Conservation (phyloP, 768 basidiomycete genomes). For the Kwoniella newhampshirensis region DNA sequence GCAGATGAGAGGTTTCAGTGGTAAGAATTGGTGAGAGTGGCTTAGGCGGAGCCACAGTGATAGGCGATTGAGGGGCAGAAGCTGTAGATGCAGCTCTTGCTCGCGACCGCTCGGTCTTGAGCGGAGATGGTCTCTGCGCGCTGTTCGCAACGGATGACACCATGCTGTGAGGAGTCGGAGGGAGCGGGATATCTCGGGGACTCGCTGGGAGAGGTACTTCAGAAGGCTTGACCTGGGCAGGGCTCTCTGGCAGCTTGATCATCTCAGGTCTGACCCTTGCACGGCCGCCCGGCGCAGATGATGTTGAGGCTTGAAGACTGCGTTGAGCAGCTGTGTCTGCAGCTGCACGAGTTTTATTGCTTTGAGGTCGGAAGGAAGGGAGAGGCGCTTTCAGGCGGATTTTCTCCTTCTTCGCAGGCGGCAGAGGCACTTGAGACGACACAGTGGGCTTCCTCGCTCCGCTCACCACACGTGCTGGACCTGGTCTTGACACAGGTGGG, state of each 20-base stretch:
- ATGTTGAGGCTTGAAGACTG: slow-evolving; percentile 20
- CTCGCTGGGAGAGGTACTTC: slow-evolving; percentile 15
- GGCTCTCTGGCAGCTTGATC: slow-evolving; percentile 14
- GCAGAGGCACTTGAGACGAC: slow-evolving; percentile 19
- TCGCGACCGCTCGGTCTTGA: slow-evolving; percentile 10
- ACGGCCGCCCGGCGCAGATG: slow-evolving; percentile 16
- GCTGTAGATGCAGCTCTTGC: slow-evolving; percentile 7
- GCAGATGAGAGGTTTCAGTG: not conserved
- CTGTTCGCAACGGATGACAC: not conserved
- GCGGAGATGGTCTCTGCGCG: slow-evolving; percentile 4
- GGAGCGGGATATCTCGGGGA: slow-evolving; percentile 13
- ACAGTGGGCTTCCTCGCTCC: slow-evolving; percentile 10
- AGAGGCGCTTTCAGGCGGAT: slow-evolving; percentile 38
- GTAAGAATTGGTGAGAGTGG: slow-evolving; percentile 18
- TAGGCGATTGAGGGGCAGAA: slow-evolving; percentile 11
- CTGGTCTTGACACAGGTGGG: slow-evolving; percentile 1
- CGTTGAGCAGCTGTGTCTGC: not conserved
- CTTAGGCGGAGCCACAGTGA: slow-evolving; percentile 10
- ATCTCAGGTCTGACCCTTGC: slow-evolving; percentile 17
- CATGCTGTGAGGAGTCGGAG: slow-evolving; percentile 10
- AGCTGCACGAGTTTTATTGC: slow-evolving; percentile 2
- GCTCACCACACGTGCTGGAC: slow-evolving; percentile 14
- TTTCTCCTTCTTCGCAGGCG: slow-evolving; percentile 37
- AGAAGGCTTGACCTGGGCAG: slow-evolving; percentile 2
- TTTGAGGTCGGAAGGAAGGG: slow-evolving; percentile 33